These are phyloP conservation scores for Tritrichomonas foetus DNA, from an alignment of 208 protist genomes.

Conservation along the genomic window DNA sequence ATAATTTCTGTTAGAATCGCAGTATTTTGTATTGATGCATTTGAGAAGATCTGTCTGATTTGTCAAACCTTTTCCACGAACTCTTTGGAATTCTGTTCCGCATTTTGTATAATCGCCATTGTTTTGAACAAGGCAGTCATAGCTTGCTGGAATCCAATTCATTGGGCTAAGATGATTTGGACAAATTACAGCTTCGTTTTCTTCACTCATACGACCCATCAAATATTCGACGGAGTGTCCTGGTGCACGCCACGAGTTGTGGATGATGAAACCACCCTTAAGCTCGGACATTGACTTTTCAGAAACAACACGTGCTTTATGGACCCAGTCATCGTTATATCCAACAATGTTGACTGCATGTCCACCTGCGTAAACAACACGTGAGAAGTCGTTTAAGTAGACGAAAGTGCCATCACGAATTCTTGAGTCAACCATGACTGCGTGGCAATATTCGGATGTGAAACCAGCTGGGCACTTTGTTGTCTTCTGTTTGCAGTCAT, in stretches of 20 bases:
- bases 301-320: background rate
- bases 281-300: background rate
- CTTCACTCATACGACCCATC: background rate
- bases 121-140: background rate
- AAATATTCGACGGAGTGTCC: background rate
- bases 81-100: background rate
- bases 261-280: background rate
- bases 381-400: background rate
- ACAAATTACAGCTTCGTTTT: conserved; percentile 26
- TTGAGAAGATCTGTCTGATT: background rate
- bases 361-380: background rate
- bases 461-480: background rate
- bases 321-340: conserved; percentile 16
- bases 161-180: background rate
- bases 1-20: background rate
- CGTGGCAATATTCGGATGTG: background rate
- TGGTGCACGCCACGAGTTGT: background rate
- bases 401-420: background rate
- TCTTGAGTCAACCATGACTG: background rate
- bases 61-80: background rate
- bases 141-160: background rate
- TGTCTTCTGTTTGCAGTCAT: background rate
- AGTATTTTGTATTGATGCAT: background rate
- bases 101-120: background rate
- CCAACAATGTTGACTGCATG: background rate